Base-by-base conservation (phyloP, 2,329 filamentous ascomycete species). In the Alternaria longipes region DNA sequence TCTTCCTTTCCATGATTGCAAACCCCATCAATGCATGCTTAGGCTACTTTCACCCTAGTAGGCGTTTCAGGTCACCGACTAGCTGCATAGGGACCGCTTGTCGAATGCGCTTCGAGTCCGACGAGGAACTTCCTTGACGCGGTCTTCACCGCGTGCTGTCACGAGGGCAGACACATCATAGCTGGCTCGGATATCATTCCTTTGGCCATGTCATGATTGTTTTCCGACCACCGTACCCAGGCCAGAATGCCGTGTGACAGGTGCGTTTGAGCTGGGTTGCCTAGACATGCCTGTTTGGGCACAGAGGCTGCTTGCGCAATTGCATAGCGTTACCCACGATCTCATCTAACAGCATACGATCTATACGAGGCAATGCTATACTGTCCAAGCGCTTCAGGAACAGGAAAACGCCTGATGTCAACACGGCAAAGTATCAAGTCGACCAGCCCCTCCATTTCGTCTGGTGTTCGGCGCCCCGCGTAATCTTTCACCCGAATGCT, bases 21-120 rank as follows among this genome's bases (percentile, higher is more conserved):
- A 62, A 58, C 60, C 60, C 62, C 57, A 47, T 64, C 62, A 52
- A 54, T 41, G 58, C 53, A 53, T 63, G 45, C 60, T 65, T 68
- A 60, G 61, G 45, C 69, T 58, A 50, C 60, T 67, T 72, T 64
- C 56, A 58, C 55, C 34, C 55, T 67, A 67, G 69, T 55, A 56
- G 20, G 9, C 26, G 66, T 68, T 68, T 68, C 66, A 68, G 28
- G 49, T 38, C 26, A 24, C 16, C 30, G 34, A 32, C 62, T 62
- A 59, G 55, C 55, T 56, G 30, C 32, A 51, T 50, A 14, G 28
- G 52, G 54, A 34, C 44, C 28, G 54, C 32, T 24, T 24, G 44
- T 56, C 52, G 52, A 36, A 34, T 51, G 40, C 53, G 45, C 45
- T 51, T 41, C 34, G 14, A 32, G 22, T 11, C 22, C 50, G n/a